Base-by-base conservation (phyloP, 306 rosid genomes). In the Dryas octopetala region DNA sequence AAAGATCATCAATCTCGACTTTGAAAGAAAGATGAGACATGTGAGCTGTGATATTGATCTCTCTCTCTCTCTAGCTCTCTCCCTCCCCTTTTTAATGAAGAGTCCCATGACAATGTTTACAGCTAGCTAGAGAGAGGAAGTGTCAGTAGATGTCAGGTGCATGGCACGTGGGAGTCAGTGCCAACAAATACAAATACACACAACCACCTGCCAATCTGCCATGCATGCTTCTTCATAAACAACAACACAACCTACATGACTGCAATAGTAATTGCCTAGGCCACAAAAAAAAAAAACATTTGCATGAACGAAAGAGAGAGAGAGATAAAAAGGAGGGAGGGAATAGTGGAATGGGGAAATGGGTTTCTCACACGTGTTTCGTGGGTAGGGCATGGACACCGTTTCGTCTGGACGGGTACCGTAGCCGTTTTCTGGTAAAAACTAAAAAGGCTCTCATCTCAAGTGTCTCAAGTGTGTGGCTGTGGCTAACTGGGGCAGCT, bases 131-230 rank as follows among this genome's bases (percentile, higher is more conserved):
- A 70, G 57, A 67, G 64, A 54, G 62, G 9, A 44, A 38, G 68
- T 50, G 74, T 77, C 80, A 49, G 40, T 68, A 48, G 2, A n/a
- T 26, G 74, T 32, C 74, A 52, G 61, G 54, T 76, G 71, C 68
- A 67, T 76, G 41, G 82, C 88, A 70, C 81, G 85, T 87, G 79
- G 79, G 85, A 87, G 67, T 87, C 88, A 86, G 90, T 79, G 90
- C 84, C 87, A 54, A 46, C 44, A 75, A 68, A 54, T 64, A 62
- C 32, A 43, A 59, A 59, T 17, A 48, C 45, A 51, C 67, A 66
- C 48, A 64, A 48, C 54, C 19, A 12, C 75, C 62, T 48, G 74
- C 74, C 48, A 53, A 5, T 14, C 26, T 68, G 10, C 52, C 23
- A 16, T 32, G 38, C 38, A 32, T 32, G 38, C 38, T 1, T 32